Conservation (phyloP, 202 grass and related monocot species). For the Musa balbisiana region DNA sequence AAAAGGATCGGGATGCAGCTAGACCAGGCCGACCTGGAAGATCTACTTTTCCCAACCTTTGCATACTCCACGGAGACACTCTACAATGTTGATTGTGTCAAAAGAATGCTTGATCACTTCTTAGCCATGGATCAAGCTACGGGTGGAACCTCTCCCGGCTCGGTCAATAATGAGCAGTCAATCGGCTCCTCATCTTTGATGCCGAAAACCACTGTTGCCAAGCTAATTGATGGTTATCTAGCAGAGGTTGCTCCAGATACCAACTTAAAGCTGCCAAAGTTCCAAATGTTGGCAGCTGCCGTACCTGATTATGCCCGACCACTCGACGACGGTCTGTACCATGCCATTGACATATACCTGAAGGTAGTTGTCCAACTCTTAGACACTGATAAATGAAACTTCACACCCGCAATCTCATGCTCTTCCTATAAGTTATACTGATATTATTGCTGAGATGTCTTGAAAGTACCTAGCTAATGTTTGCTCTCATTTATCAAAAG, state of each 20-base stretch:
- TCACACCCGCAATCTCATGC: too few species aligned
- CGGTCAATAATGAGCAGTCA: neutral
- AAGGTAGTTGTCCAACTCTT: neutral
- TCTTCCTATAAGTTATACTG: too few species aligned
- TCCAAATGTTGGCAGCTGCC: neutral
- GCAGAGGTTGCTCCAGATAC: neutral
- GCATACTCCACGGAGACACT: conserved; percentile 4
- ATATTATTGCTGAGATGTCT: too few species aligned
- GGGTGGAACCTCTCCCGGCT: neutral
- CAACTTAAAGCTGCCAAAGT: conserved; percentile 6
- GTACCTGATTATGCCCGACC: conserved; percentile 1
- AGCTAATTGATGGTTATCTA: conserved; percentile 6
- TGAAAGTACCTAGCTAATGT: too few species aligned
- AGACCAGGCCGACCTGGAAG: conserved; percentile 2
- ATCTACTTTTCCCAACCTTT: conserved; percentile 4
- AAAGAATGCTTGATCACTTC: conserved; percentile 7
- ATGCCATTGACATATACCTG: conserved; percentile 9
- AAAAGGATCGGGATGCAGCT: conserved; percentile 10
- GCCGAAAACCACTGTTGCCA: neutral
- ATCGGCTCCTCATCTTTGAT: neutral
- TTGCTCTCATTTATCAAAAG: neutral
- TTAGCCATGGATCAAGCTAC: neutral
- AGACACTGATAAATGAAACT: neutral
- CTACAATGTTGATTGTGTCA: conserved; percentile 5
- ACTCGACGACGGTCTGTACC: conserved; percentile 2